Percentiles rank a stretch among this genome's conserved stretches.
phyloP scores from a whole-genome alignment of 176 grass and related monocot genomes.

The Avena sativa region DNA sequence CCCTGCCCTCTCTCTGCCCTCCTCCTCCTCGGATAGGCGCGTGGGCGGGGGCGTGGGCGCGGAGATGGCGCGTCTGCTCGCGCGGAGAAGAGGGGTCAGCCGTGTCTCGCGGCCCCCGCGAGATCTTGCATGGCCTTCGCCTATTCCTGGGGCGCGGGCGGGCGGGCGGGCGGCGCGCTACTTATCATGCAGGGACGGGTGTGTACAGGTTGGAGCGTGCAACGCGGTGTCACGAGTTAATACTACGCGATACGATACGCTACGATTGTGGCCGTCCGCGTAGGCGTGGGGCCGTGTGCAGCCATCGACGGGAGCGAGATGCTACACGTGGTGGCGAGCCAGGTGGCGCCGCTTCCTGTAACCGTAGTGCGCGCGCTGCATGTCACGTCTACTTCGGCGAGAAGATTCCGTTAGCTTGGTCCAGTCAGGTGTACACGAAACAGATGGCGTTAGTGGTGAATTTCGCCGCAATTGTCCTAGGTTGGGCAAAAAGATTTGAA shows the following conservation, averaged over 20 bases:
- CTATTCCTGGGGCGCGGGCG: constrained; percentile 18
- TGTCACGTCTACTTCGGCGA: neutral
- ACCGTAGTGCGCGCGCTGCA: neutral
- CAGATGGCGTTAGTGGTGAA: no score
- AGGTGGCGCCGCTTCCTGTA: neutral
- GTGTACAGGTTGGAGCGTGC: constrained; percentile 19
- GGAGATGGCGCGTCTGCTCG: neutral
- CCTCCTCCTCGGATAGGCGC: neutral
- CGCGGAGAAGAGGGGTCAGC: neutral
- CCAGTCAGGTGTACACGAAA: no score
- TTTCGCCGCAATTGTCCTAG: no score
- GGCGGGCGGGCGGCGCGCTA: neutral
- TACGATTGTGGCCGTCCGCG: constrained; percentile 7
- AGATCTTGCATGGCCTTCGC: constrained; percentile 18
- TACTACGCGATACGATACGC: neutral
- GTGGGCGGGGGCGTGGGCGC: neutral
- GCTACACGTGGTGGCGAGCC: neutral
- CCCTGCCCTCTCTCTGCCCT: neutral
- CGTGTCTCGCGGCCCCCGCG: constrained; percentile 20
- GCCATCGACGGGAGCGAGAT: neutral
- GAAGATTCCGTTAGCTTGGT: neutral
- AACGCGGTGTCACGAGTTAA: constrained; percentile 19
- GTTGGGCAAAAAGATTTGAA: no score
- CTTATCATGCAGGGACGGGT: constrained; percentile 4
- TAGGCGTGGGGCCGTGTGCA: constrained; percentile 15